A percentile compares a stretch with the other conserved stretches of the same genome.
These are phyloP conservation scores for Digitaria exilis DNA, from an alignment of 202 grass and related monocot genomes.

Conservation along the genomic window DNA sequence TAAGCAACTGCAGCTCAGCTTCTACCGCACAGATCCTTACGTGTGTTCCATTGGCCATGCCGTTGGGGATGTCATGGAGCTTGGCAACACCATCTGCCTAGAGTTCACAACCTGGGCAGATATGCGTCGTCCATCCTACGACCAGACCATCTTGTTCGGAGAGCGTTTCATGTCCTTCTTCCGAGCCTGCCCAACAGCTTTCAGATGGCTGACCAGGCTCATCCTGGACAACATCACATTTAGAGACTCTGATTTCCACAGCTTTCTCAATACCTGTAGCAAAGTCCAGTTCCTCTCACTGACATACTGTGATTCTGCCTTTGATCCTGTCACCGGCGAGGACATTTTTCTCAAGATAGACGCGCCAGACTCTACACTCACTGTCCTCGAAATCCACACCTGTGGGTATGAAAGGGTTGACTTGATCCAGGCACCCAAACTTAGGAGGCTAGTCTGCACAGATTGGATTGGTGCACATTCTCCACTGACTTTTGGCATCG, in stretches of 20 bases:
- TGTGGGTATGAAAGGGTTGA: background rate
- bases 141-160: background rate
- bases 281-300: background rate
- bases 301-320: background rate
- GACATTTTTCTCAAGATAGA: background rate
- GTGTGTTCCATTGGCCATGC: background rate
- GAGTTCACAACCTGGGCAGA: background rate
- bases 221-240: background rate
- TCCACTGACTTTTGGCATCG: background rate
- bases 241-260: background rate
- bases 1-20: background rate
- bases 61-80: background rate
- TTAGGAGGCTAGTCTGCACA: background rate
- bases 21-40: constrained; percentile 1
- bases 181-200: background rate
- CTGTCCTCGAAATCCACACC: background rate
- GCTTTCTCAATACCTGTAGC: background rate
- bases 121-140: background rate
- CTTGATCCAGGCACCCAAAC: background rate
- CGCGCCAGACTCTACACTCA: background rate
- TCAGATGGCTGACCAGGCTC: background rate
- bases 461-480: background rate
- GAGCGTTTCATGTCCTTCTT: background rate
- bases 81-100: background rate
- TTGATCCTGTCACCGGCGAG: background rate